Percentiles rank a stretch among this genome's conserved stretches.
phyloP scores from a whole-genome alignment of 805 yeast genomes.

The Ogataea pini region DNA sequence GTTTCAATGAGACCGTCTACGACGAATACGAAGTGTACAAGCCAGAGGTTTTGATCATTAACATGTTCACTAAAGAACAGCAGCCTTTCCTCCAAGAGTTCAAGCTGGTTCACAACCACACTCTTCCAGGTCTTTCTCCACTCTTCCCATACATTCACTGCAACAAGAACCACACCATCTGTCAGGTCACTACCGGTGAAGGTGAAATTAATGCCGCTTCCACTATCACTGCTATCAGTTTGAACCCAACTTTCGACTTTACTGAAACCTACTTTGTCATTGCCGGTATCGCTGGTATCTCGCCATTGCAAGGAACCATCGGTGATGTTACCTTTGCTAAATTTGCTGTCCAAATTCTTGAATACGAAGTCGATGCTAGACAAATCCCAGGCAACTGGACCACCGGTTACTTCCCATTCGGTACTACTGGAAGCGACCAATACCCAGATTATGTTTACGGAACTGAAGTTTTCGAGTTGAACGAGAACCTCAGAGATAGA shows the following conservation, averaged over 20 bases:
- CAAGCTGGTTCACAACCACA: conserved; percentile 52
- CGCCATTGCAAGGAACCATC: conserved; percentile 54
- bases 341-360: conserved; percentile 62
- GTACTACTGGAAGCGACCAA: conserved; percentile 47
- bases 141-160: conserved; percentile 58
- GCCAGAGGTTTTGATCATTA: conserved; percentile 57
- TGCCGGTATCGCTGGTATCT: conserved; percentile 69
- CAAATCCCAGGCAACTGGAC: conserved; percentile 55
- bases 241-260: conserved; percentile 57
- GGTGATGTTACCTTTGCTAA: conserved; percentile 63
- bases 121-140: conserved; percentile 69
- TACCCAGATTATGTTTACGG: conserved; percentile 61
- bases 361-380: conserved; percentile 57
- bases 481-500: conserved; percentile 57
- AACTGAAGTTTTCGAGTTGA: conserved; percentile 64
- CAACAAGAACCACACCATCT: conserved; percentile 50
- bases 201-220: conserved; percentile 69
- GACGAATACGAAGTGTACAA: conserved; percentile 34
- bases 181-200: conserved; percentile 69
- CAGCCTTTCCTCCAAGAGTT: conserved; percentile 52
- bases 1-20: conserved; percentile 25
- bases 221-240: conserved; percentile 53
- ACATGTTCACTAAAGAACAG: conserved; percentile 55
- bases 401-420: conserved; percentile 59
- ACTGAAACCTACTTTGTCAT: conserved; percentile 59